phyloP scores from a whole-genome alignment of 768 basidiomycete species.

The Psilocybe sp. region DNA sequence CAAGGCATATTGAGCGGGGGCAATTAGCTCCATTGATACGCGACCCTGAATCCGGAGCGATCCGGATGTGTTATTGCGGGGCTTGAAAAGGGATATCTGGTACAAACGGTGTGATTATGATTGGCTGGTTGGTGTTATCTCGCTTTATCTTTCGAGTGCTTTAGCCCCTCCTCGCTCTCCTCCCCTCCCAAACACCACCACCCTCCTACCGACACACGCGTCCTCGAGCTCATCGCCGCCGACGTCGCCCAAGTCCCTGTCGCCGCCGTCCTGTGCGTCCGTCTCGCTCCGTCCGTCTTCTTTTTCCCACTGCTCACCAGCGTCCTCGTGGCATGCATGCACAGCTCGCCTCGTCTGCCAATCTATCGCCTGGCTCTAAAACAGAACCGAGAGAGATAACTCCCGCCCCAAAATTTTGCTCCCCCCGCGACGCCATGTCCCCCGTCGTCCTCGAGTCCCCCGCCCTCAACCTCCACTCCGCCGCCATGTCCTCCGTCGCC shows the following conservation, averaged over 20 bases:
- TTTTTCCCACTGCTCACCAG: conserved; percentile 1
- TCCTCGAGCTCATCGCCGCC: conserved; percentile 12
- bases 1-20: too few relatives aligned
- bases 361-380: conserved; percentile 7
- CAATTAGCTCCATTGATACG: too few relatives aligned
- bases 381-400: conserved; percentile 3
- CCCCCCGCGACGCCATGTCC: conserved; percentile 37
- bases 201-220: not conserved
- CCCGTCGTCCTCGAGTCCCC: conserved; percentile 58
- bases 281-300: not conserved
- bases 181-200: conserved; percentile 8
- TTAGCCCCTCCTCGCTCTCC: conserved; percentile 16
- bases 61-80: conserved; percentile 8
- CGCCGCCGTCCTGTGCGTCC: conserved; percentile 1
- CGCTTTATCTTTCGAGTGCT: conserved; percentile 18
- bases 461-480: conserved; percentile 43
- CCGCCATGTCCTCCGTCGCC: conserved; percentile 34
- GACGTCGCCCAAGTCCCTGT: conserved; percentile 2
- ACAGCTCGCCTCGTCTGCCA: conserved; percentile 2
- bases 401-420: conserved; percentile 10
- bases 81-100: conserved; percentile 17
- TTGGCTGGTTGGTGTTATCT: conserved; percentile 32
- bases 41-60: not conserved
- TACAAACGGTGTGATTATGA: conserved; percentile 29
- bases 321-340: not conserved